These are phyloP conservation scores for Naganishia friedmannii DNA, from an alignment of 768 basidiomycete genomes.

Conservation along the genomic window DNA sequence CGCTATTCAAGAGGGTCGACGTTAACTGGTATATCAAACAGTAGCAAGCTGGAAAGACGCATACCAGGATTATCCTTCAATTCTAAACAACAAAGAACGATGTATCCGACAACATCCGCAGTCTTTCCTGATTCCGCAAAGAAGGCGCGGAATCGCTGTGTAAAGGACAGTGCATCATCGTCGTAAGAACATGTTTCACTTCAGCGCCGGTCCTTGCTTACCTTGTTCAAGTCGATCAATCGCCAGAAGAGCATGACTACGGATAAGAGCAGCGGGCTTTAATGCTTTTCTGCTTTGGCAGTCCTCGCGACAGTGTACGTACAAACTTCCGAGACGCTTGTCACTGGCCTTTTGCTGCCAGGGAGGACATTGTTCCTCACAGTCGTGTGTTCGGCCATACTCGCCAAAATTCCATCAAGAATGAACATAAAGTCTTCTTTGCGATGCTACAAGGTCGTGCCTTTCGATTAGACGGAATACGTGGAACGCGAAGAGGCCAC, in stretches of 20 bases:
- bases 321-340: constrained; percentile 80
- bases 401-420: constrained; percentile 63
- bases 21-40: background rate
- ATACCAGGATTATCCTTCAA: constrained; percentile 90
- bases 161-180: background rate
- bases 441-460: constrained; percentile 78
- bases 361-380: constrained; percentile 73
- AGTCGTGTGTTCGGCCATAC: constrained; percentile 64
- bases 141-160: constrained; percentile 81
- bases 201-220: constrained; percentile 45
- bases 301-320: constrained; percentile 43
- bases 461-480: no score
- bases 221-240: constrained; percentile 88
- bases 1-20: constrained; percentile 58
- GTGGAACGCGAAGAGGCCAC: constrained; percentile 38
- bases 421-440: constrained; percentile 84
- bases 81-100: constrained; percentile 77
- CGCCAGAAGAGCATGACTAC: constrained; percentile 68
- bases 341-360: constrained; percentile 76
- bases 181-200: background rate
- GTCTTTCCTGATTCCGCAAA: constrained; percentile 75
- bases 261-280: constrained; percentile 21
- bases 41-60: constrained; percentile 40
- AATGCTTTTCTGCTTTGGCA: background rate
- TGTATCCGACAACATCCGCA: constrained; percentile 71